Base-by-base conservation (phyloP, 345 rosid genomes). In the Bruguiera parviflora region DNA sequence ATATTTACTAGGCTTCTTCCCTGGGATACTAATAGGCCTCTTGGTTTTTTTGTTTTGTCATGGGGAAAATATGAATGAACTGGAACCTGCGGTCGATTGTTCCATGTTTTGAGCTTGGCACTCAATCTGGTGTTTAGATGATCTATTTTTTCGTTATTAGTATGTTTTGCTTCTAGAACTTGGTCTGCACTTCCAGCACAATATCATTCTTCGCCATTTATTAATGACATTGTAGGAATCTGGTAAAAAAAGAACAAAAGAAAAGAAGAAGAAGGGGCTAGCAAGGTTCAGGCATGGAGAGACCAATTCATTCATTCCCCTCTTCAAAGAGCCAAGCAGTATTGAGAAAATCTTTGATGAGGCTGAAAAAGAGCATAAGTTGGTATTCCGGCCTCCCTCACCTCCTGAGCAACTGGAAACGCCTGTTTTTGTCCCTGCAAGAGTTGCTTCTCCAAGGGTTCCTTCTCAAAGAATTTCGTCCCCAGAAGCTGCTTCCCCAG, bases 261-360 rank as follows among this genome's bases (percentile, higher is more conserved):
- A 87, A 71, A 89, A 90, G 84, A 90, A 84, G 82, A 91, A 80
- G 85, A 84, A 87, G 73, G 90, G 88, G 33, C 68, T 82, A 11
- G 89, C 80, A 60, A 84, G 83, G 68, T 74, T 69, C 58, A 87
- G 82, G 66, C 81, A 77, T 81, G 91, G 92, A 60, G 88, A 92
- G 82, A 85, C 82, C 65, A 89, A 85, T 77, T 87, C 97, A 59
- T 89, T 90, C 77, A 86, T 92, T 74, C 97, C 98, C 6, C 77
- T 83, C 51, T 90, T 92, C 75, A 85, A 87, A 75, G 85, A 78
- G 76, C 97, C 99, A 3, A 96, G 98, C 71, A 96, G 98, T 76
- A 84, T 96, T 49, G 99, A 96, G 81, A 82, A 90, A 80, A 96
- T 96, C 58, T 79, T 96, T 59, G 94, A 83, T 65, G 99, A 96